A percentile compares a stretch with the other conserved stretches of the same genome.
phyloP scores from a whole-genome alignment of 305 asterid genomes.

The Fraxinus nigra region DNA sequence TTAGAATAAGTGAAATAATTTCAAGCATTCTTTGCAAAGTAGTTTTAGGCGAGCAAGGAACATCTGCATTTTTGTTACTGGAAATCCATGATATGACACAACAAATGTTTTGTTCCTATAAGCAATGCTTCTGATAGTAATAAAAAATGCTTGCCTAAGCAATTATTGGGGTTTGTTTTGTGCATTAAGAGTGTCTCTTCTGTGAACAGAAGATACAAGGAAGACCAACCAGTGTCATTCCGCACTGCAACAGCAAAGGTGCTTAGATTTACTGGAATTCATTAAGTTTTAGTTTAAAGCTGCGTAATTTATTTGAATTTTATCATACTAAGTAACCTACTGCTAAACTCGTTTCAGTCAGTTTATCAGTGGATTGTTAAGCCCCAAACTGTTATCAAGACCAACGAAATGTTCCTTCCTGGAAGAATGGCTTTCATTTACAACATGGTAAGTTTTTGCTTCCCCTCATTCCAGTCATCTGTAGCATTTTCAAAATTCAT shows the following conservation, averaged over 20 bases:
- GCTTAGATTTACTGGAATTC: background rate
- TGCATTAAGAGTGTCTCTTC: slow-evolving; percentile 25
- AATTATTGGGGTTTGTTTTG: slow-evolving; percentile 7
- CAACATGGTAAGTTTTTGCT: slow-evolving; percentile 61
- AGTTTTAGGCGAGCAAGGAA: background rate
- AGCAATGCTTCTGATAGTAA: background rate
- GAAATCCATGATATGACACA: background rate
- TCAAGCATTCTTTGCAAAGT: background rate
- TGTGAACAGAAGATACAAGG: slow-evolving; percentile 63
- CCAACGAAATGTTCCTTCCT: slow-evolving; percentile 98
- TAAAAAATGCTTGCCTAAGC: slow-evolving; percentile 8
- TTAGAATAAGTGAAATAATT: background rate
- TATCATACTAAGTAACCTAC: slow-evolving; percentile 20
- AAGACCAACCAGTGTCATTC: slow-evolving; percentile 74
- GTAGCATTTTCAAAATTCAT: background rate
- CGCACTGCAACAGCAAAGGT: slow-evolving; percentile 94
- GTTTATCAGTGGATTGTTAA: slow-evolving; percentile 90
- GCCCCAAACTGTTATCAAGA: slow-evolving; percentile 79
- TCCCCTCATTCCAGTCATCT: background rate
- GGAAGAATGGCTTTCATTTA: slow-evolving; percentile 93
- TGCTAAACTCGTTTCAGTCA: slow-evolving; percentile 47
- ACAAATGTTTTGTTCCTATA: slow-evolving; percentile 1
- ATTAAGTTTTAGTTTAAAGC: background rate
- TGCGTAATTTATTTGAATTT: slow-evolving; percentile 11
- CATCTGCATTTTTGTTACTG: background rate